phyloP scores from a whole-genome alignment of 2,329 filamentous ascomycete species.

The Colletotrichum chlorophyti region DNA sequence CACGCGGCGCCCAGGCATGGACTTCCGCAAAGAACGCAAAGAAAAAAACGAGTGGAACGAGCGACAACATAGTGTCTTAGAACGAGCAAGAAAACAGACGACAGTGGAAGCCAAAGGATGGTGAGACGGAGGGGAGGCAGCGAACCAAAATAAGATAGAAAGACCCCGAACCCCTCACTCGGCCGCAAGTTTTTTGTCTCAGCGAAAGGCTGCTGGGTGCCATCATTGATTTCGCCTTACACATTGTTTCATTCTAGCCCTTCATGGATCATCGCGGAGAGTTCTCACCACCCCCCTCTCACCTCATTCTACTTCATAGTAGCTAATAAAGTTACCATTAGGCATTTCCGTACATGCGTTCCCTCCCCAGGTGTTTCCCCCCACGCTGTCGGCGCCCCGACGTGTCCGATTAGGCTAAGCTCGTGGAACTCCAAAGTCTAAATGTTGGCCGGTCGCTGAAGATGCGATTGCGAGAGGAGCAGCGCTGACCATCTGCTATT shows the following conservation, averaged over 20 bases:
- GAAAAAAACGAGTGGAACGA: slow-evolving; percentile 7
- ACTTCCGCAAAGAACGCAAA: slow-evolving; percentile 7
- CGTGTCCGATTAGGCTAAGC: no score
- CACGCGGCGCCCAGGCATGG: slow-evolving; percentile 10
- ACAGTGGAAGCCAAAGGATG: background rate
- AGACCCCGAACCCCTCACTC: background rate
- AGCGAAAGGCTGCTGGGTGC: background rate
- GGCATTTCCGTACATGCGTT: background rate
- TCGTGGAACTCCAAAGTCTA: background rate
- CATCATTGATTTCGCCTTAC: background rate
- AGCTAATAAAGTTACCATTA: background rate
- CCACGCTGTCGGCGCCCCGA: background rate
- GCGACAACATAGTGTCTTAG: slow-evolving; percentile 6
- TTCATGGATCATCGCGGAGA: background rate
- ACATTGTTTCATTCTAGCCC: background rate
- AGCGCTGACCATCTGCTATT: background rate
- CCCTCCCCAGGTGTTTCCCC: background rate
- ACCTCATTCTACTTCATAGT: no score
- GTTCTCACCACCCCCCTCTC: background rate
- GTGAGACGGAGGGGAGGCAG: background rate
- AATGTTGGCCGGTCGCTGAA: no score
- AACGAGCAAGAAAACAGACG: background rate
- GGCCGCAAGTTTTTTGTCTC: background rate
- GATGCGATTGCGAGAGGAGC: background rate
- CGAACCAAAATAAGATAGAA: background rate